Evolutionary conservation across 129 eudicot species (phyloP), one percentile per base, ranked within the genome.

Genomic region (Helianthus tuberosus): DNA sequence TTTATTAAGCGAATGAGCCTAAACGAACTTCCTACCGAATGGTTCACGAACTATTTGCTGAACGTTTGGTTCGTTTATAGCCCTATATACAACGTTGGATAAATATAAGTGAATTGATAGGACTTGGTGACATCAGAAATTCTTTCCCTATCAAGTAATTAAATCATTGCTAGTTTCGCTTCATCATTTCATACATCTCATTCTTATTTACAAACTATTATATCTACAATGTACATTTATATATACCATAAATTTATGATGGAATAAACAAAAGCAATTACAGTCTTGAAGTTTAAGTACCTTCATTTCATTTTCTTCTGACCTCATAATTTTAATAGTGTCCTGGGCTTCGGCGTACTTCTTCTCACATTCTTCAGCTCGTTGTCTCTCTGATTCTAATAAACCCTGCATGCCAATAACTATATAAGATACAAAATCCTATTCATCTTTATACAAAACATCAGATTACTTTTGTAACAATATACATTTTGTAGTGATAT

Each of bases 291-390:
- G 85, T 61, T 84, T 83, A 66, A 73, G 84, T 69, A 89, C 90
- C 81, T 80, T 84, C 86, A 48, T 88, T 78, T 93, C 98, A 66
- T 90, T 87, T 80, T 86, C 96, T 71, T 87, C 92, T 58, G 86
- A 78, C 82, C 81, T 93, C 82, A 84, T 90, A 59, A 71, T 84
- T 84, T 90, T 79, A 66, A 84, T 85, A 75, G 89, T 79, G 69
- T 84, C 87, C 57, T 75, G 72, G 57, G 91, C 91, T 80, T 84
- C 91, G 17, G 81, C 73, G 4, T 71, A 83, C 79, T 82, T 90
- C 80, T 79, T 88, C 81, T 93, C 96, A 80, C 79, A 86, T 66
- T 86, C 89, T 63, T 87, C 88, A 58, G 98, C 89, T 63, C 91
- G 80, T 84, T 85, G 80, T 73, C 80, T 90, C 82, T 93, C 96